phyloP scores from a whole-genome alignment of 345 rosid genomes.

The Melaleuca quinquenervia region DNA sequence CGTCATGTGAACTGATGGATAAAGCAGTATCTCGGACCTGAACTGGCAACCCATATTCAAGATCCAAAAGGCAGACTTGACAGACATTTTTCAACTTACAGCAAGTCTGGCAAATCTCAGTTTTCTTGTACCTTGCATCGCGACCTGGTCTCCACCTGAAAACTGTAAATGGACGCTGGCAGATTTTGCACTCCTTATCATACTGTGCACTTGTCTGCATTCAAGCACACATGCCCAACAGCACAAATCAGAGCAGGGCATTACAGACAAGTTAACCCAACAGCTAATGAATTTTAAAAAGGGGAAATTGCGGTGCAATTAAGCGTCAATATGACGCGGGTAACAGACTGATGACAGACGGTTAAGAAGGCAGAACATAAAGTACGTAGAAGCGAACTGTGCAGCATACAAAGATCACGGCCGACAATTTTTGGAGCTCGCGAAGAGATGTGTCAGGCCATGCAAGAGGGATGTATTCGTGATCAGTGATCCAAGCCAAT shows the following conservation, averaged over 20 bases:
- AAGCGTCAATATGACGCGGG: neutral
- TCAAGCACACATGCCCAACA: neutral
- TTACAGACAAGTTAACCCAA: neutral
- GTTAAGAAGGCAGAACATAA: neutral
- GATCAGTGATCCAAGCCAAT: neutral
- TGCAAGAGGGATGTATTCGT: neutral
- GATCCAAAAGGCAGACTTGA: constrained; percentile 95
- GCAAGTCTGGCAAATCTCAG: constrained; percentile 91
- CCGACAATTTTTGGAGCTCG: neutral
- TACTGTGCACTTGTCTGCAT: constrained; percentile 68
- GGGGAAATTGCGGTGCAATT: neutral
- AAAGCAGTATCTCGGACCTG: constrained; percentile 89
- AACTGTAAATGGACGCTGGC: constrained; percentile 88
- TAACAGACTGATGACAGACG: neutral
- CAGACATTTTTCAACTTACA: constrained; percentile 94
- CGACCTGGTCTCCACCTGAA: constrained; percentile 96
- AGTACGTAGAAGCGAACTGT: neutral
- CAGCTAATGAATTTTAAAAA: neutral
- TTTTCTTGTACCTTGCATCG: constrained; percentile 81
- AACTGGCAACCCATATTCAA: constrained; percentile 92
- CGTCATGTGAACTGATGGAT: constrained; percentile 62
- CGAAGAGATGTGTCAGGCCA: neutral
- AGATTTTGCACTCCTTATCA: constrained; percentile 97
- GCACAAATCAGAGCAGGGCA: neutral
- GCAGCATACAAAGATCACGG: neutral